Percentiles rank a stretch among this genome's conserved stretches.
These are phyloP conservation scores for Hypoxylon lienhwacheense DNA, from an alignment of 495 filamentous ascomycete genomes.

Conservation along the genomic window DNA sequence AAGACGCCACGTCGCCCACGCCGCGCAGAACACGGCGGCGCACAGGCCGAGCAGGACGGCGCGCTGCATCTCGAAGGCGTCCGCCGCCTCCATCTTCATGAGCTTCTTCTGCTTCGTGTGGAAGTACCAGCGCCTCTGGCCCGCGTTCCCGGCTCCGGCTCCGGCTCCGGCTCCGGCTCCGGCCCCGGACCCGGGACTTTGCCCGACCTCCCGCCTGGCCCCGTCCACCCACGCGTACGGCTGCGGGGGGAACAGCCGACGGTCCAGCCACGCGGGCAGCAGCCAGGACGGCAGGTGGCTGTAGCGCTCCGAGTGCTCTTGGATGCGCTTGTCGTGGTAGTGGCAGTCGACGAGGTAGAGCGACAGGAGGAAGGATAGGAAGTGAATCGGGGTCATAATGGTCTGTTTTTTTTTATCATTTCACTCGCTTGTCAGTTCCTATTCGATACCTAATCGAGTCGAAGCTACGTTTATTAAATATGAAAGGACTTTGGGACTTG, in stretches of 20 bases:
- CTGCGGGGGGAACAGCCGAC: constrained; percentile 40
- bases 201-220: constrained; percentile 10
- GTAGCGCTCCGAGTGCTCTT: constrained; percentile 40
- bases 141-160: neutral
- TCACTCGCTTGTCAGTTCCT: constrained; percentile 4
- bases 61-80: constrained; percentile 54
- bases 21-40: constrained; percentile 25
- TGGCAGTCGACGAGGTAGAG: constrained; percentile 52
- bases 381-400: constrained; percentile 52
- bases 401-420: constrained; percentile 29
- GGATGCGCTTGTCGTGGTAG: constrained; percentile 44
- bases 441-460: neutral
- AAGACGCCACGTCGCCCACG: constrained; percentile 39
- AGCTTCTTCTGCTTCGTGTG: constrained; percentile 55
- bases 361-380: constrained; percentile 56
- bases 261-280: constrained; percentile 44
- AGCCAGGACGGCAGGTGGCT: constrained; percentile 42
- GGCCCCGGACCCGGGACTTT: too few species aligned
- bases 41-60: constrained; percentile 43
- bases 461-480: neutral
- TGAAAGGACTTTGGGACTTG: too few species aligned
- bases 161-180: too few species aligned
- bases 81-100: constrained; percentile 53
- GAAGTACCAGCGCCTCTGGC: constrained; percentile 45
- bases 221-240: constrained; percentile 37